These are phyloP conservation scores for Aspergillus haitiensis DNA, from an alignment of 495 filamentous ascomycete species.

Conservation along the genomic window DNA sequence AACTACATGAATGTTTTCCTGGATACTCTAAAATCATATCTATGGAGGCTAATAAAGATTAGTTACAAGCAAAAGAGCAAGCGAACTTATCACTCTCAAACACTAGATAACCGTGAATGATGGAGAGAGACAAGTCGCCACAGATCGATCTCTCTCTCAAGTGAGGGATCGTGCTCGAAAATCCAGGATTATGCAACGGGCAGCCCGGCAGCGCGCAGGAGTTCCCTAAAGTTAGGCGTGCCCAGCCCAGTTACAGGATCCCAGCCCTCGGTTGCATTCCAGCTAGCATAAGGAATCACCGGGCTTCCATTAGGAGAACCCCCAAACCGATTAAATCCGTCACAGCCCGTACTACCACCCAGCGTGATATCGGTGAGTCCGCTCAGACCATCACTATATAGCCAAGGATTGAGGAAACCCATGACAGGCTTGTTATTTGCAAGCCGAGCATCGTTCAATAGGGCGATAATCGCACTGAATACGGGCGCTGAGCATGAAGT, in stretches of 20 bases:
- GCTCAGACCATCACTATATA: slow-evolving; percentile 55
- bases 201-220: neutral
- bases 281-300: slow-evolving; percentile 41
- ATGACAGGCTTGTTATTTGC: slow-evolving; percentile 54
- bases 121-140: too few species aligned
- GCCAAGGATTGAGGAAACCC: slow-evolving; percentile 76
- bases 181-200: too few species aligned
- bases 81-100: too few species aligned
- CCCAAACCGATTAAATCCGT: slow-evolving; percentile 44
- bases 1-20: too few species aligned
- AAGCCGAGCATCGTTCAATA: slow-evolving; percentile 68
- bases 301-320: slow-evolving; percentile 39
- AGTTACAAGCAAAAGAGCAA: too few species aligned
- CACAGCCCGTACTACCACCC: slow-evolving; percentile 63
- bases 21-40: too few species aligned
- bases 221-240: slow-evolving; percentile 47
- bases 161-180: too few species aligned
- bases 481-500: slow-evolving; percentile 67
- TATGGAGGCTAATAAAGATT: too few species aligned
- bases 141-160: too few species aligned
- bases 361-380: slow-evolving; percentile 64
- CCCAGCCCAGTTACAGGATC: slow-evolving; percentile 62
- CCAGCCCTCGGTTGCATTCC: slow-evolving; percentile 59
- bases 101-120: too few species aligned
- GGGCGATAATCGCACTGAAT: slow-evolving; percentile 60